These are phyloP conservation scores for Tolypocladium guangdongense DNA, from an alignment of 2,329 filamentous ascomycete genomes.

Conservation along the genomic window DNA sequence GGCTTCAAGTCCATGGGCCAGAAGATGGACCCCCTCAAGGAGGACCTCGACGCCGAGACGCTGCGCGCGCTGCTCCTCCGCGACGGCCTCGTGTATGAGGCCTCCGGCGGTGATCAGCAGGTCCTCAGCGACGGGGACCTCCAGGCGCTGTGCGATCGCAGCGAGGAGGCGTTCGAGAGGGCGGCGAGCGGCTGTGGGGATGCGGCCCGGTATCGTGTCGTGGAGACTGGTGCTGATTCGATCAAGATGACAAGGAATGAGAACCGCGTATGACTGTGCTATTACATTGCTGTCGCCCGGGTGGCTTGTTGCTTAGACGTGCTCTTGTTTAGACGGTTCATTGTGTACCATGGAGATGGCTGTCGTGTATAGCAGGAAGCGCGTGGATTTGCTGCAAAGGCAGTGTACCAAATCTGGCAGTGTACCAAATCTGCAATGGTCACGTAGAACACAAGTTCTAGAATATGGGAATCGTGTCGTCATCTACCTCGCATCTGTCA, in stretches of 20 bases:
- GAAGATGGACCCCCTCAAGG: conserved; percentile 38
- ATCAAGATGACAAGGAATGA: conserved; percentile 28
- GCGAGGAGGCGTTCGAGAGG: conserved; percentile 50
- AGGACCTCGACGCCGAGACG: conserved; percentile 46
- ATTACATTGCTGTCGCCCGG: background rate
- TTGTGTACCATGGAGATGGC: background rate
- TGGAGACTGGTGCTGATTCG: conserved; percentile 59
- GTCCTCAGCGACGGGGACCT: conserved; percentile 70
- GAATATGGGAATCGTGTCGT: background rate
- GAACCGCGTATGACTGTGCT: background rate
- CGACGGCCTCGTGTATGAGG: conserved; percentile 57
- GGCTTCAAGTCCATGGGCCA: conserved; percentile 62
- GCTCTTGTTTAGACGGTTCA: background rate
- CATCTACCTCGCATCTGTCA: background rate
- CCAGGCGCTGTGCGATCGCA: conserved; percentile 66
- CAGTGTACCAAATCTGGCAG: background rate
- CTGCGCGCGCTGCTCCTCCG: conserved; percentile 53
- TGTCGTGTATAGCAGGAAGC: too few species aligned
- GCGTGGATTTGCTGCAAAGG: background rate
- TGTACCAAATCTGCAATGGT: background rate
- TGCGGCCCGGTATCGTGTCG: conserved; percentile 61
- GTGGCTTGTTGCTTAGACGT: background rate
- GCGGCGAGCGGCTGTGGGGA: conserved; percentile 72
- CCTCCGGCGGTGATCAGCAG: conserved; percentile 40
- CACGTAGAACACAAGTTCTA: too few species aligned